phyloP scores from a whole-genome alignment of 768 basidiomycete species.

The Trametes punicea region DNA sequence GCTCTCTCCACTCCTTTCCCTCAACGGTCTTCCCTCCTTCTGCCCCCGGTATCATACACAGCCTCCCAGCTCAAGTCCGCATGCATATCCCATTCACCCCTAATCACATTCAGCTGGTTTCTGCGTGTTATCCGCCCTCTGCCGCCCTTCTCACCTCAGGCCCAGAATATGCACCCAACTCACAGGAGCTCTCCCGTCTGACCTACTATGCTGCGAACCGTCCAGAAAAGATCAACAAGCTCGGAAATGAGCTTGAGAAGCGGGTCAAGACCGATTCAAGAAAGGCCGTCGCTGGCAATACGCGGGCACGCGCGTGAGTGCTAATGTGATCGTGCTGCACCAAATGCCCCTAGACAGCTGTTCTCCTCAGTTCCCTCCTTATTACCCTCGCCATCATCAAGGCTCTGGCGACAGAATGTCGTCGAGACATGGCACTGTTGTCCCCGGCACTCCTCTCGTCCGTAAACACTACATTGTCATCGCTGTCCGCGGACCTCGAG shows the following conservation, averaged over 20 bases:
- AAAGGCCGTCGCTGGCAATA: constrained; percentile 73
- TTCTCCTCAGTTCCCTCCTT: constrained; percentile 57
- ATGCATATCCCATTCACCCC: constrained; percentile 80
- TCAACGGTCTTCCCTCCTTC: constrained; percentile 26
- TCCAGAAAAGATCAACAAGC: constrained; percentile 75
- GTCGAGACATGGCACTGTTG: constrained; percentile 74
- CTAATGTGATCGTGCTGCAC: neutral
- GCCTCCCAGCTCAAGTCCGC: constrained; percentile 30
- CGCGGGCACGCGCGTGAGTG: constrained; percentile 78
- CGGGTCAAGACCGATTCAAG: constrained; percentile 57
- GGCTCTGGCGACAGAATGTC: constrained; percentile 82
- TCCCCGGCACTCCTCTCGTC: constrained; percentile 67
- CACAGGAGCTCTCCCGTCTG: constrained; percentile 80
- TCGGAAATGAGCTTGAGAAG: constrained; percentile 76
- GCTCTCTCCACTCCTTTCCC: constrained; percentile 15
- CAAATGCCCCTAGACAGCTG: neutral
- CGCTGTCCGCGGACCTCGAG: constrained; percentile 65
- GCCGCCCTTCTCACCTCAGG: constrained; percentile 71
- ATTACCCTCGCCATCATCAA: constrained; percentile 82
- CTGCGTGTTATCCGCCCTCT: constrained; percentile 81
- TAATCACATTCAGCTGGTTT: constrained; percentile 79
- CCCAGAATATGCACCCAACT: constrained; percentile 75
- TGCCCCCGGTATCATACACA: constrained; percentile 38
- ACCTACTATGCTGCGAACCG: constrained; percentile 86
- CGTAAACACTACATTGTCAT: constrained; percentile 53